Percentiles rank a stretch among this genome's conserved stretches.
These are phyloP conservation scores for Bipolaris sorokiniana DNA, from an alignment of 2,329 filamentous ascomycete species.

Conservation along the genomic window DNA sequence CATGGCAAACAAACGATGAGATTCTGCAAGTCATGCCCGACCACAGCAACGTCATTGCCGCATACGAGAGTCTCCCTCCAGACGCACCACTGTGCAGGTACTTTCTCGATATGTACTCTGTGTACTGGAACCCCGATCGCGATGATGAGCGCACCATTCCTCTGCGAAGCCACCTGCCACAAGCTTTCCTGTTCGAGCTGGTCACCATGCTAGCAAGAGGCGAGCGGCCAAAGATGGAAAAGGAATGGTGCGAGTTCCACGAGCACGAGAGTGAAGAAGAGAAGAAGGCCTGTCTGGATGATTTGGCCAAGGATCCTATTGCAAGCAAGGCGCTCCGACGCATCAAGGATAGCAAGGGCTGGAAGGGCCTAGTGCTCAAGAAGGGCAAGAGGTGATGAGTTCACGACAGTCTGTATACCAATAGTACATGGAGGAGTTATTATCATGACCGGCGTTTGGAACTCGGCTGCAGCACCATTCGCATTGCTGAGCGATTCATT, in stretches of 20 bases:
- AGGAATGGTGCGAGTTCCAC: slow-evolving; percentile 48
- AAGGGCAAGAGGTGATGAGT: slow-evolving; percentile 41
- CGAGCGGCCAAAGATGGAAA: slow-evolving; percentile 44
- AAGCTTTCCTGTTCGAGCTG: slow-evolving; percentile 45
- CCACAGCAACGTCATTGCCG: slow-evolving; percentile 46
- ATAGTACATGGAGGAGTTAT: background rate
- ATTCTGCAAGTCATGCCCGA: slow-evolving; percentile 47
- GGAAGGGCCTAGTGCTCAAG: slow-evolving; percentile 47
- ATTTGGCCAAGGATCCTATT: slow-evolving; percentile 38
- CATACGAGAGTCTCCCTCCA: slow-evolving; percentile 40
- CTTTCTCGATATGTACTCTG: slow-evolving; percentile 47
- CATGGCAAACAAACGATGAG: slow-evolving; percentile 47
- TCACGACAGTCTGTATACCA: background rate
- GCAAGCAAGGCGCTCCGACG: slow-evolving; percentile 40
- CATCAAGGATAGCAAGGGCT: slow-evolving; percentile 45
- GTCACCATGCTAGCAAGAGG: slow-evolving; percentile 41
- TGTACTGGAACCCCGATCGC: slow-evolving; percentile 46
- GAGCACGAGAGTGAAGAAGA: slow-evolving; percentile 44
- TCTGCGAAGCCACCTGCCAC: slow-evolving; percentile 42
- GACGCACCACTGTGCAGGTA: slow-evolving; percentile 42
- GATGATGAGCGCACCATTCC: slow-evolving; percentile 41
- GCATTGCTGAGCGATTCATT: background rate
- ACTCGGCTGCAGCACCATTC: background rate
- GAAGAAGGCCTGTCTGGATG: slow-evolving; percentile 42
- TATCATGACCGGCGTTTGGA: slow-evolving; percentile 2